Conservation (phyloP, 768 basidiomycete genomes). For the Naganishia friedmannii region DNA sequence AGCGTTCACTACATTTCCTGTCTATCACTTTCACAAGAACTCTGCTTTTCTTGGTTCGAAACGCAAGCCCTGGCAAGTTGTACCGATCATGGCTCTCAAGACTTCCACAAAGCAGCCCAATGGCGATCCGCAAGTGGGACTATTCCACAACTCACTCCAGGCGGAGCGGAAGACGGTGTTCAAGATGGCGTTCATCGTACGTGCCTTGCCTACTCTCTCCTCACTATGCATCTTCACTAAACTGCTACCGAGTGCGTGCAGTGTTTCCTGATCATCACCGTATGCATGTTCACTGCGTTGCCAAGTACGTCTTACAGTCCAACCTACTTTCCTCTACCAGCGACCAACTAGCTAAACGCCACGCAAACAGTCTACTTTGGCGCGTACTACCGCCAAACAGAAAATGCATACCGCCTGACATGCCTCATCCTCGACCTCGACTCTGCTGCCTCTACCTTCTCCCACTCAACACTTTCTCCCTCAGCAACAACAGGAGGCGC, state of each 20-base stretch:
- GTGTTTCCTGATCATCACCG: slow-evolving; percentile 1
- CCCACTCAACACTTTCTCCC: slow-evolving; percentile 32
- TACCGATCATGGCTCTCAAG: not conserved
- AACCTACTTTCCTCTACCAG: not conserved
- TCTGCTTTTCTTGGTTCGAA: not conserved
- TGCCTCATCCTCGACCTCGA: slow-evolving; percentile 50
- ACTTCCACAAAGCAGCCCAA: slow-evolving; percentile 25
- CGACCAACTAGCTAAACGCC: not conserved
- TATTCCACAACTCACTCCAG: slow-evolving; percentile 34
- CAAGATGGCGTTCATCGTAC: slow-evolving; percentile 38
- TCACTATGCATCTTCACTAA: not conserved
- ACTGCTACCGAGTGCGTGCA: not conserved
- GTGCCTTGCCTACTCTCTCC: not conserved
- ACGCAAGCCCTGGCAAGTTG: not conserved
- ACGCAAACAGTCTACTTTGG: slow-evolving; percentile 49
- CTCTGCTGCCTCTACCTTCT: slow-evolving; percentile 38
- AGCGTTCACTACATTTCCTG: no score
- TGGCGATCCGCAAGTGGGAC: slow-evolving; percentile 34
- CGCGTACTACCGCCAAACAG: slow-evolving; percentile 45
- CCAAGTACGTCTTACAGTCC: not conserved
- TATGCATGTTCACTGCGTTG: slow-evolving; percentile 1
- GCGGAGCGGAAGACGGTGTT: slow-evolving; percentile 38
- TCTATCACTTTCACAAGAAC: no score
- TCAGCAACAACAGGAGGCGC: slow-evolving; percentile 25
- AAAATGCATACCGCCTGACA: slow-evolving; percentile 44